A percentile compares a stretch with the other conserved stretches of the same genome.
Conservation (phyloP, 768 basidiomycete genomes). For the Kwoniella botswanensis region DNA sequence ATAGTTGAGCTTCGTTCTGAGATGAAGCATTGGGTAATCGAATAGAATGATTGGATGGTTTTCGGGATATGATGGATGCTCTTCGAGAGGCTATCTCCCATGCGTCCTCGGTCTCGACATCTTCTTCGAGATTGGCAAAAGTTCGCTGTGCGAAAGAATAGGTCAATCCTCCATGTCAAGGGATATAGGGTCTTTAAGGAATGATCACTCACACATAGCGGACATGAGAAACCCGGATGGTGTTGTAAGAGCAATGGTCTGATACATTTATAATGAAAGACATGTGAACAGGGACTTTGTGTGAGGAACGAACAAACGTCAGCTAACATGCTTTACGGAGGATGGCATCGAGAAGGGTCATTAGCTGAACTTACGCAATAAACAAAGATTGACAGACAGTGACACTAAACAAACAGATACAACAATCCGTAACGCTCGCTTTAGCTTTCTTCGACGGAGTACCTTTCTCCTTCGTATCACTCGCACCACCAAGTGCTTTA, state of each 20-base stretch:
- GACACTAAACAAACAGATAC: constrained; percentile 89
- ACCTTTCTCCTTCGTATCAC: constrained; percentile 24
- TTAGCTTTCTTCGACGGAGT: constrained; percentile 49
- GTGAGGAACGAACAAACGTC: constrained; percentile 5
- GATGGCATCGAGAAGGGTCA: not conserved
- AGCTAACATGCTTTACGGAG: not conserved
- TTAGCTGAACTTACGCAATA: constrained; percentile 66
- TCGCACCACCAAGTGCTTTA: constrained; percentile 58
- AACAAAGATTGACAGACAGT: constrained; percentile 94
- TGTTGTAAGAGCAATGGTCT: constrained; percentile 86
- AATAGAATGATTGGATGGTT: constrained; percentile 40
- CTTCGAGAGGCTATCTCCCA: constrained; percentile 55
- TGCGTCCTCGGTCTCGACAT: constrained; percentile 75
- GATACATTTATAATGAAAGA: constrained; percentile 83
- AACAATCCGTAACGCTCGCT: constrained; percentile 70
- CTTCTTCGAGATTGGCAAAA: constrained; percentile 92
- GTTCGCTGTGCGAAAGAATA: constrained; percentile 63
- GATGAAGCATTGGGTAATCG: constrained; percentile 23
- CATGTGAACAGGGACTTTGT: constrained; percentile 81
- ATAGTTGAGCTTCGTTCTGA: constrained; percentile 6
- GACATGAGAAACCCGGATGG: constrained; percentile 91
- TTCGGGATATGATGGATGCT: constrained; percentile 44
- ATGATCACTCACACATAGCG: constrained; percentile 68
- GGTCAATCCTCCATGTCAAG: no score
- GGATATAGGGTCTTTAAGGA: not conserved